Base-by-base conservation (phyloP, 345 rosid species). In the Salix exigua region DNA sequence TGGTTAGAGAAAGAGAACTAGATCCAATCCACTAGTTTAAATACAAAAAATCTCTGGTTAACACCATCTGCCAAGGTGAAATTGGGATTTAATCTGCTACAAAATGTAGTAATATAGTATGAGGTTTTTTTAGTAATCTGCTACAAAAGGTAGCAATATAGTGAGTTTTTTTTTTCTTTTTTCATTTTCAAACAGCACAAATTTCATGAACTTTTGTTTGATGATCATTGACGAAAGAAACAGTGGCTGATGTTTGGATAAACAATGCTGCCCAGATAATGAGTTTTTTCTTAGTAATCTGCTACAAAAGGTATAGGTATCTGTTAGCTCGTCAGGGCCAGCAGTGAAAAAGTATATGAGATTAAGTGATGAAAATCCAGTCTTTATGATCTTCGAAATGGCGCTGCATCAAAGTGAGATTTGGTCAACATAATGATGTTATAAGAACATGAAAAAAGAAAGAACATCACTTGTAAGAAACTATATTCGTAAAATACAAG, bases 301-400 rank as follows among this genome's bases (percentile, higher is more conserved):
- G 33, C 33, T 31, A 31, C 33, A 31, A 31, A 31, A 31, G 33
- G 33, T 31, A 31, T 46, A 37, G 7, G 13, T 30, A 35, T 35
- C 28, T 2, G 65, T 70, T 88, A 96, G 98, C 97, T 96, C 99
- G 83, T 90, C 99, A 80, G 94, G 92, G 46, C 99, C 99, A 30
- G 94, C 99, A 17, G 98, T 96, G 86, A 96, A 96, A 82, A 96
- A 96, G 83, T 96, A 93, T 73, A 93, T 93, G 80, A 96, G 97
- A 86, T 93, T 96, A 77, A 96, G 93, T 8, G 97, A 94, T 21
- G 97, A 86, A 82, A 96, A 96, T 58, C 99, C 99, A 73, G 91
- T 96, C 92, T 96, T 96, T 84, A 93, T 93, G 71, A 93, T 96
- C 90, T 94, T 93, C 7, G 99, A 82, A 88, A 96, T 31, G 99